phyloP scores from a whole-genome alignment of 495 filamentous ascomycete genomes.

The Echria macrotheca region DNA sequence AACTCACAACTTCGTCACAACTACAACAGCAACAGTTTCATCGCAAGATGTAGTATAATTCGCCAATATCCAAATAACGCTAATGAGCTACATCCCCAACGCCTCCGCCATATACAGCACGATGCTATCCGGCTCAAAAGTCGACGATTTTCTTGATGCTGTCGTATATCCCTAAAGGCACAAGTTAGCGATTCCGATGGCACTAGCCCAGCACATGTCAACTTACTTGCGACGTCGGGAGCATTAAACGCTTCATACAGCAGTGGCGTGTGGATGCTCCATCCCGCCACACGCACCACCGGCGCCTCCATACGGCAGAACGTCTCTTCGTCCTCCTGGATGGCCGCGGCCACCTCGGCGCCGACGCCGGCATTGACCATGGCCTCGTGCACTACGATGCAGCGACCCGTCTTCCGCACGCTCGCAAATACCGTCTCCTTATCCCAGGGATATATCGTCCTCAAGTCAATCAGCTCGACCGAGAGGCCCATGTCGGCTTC shows the following conservation, averaged over 20 bases:
- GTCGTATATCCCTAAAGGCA: slow-evolving; percentile 46
- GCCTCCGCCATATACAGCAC: too few species aligned
- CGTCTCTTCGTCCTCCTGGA: slow-evolving; percentile 74
- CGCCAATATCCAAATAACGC: too few species aligned
- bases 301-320: slow-evolving; percentile 91
- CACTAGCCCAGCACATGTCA: too few species aligned
- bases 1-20: not conserved
- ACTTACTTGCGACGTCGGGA: slow-evolving; percentile 88
- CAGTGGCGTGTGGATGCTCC: slow-evolving; percentile 81
- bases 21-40: not conserved
- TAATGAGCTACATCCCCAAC: too few species aligned
- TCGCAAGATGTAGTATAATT: too few species aligned
- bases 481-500: slow-evolving; percentile 76
- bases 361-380: slow-evolving; percentile 95
- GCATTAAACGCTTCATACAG: slow-evolving; percentile 82
- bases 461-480: slow-evolving; percentile 84
- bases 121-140: slow-evolving; percentile 10
- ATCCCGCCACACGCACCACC: slow-evolving; percentile 83
- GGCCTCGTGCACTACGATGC: slow-evolving; percentile 89
- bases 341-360: slow-evolving; percentile 86
- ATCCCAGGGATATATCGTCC: slow-evolving; percentile 96
- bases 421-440: slow-evolving; percentile 75
- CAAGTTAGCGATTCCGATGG: too few species aligned
- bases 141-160: slow-evolving; percentile 43
- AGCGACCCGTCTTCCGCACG: slow-evolving; percentile 84